Conservation (phyloP, 257 asterid species). For the Fraxinus excelsior region DNA sequence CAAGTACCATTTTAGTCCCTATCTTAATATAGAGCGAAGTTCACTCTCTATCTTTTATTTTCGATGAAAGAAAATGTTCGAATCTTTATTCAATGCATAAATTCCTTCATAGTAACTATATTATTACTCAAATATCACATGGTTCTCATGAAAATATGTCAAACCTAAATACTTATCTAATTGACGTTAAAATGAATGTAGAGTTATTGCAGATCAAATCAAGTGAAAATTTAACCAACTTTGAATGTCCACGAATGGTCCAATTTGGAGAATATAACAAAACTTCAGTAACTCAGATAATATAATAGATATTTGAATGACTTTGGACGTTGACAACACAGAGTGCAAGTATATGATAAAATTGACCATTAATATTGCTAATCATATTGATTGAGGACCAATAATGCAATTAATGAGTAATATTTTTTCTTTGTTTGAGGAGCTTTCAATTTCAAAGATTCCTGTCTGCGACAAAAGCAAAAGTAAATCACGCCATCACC, state of each 20-base stretch:
- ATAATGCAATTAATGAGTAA: neutral
- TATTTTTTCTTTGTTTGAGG: slow-evolving; percentile 23
- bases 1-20: neutral
- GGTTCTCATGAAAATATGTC: too few relatives aligned
- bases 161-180: too few relatives aligned
- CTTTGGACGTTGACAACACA: neutral
- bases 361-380: neutral
- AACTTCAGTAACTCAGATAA: neutral
- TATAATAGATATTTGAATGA: neutral
- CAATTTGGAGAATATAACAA: too few relatives aligned
- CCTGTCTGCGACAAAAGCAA: slow-evolving; percentile 68
- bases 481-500: slow-evolving; percentile 62
- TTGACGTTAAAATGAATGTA: too few relatives aligned
- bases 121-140: neutral
- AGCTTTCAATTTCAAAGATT: slow-evolving; percentile 65
- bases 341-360: neutral
- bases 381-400: neutral
- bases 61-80: neutral
- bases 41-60: neutral
- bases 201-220: too few relatives aligned
- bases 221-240: too few relatives aligned
- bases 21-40: neutral
- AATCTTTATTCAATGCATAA: neutral
- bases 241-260: neutral
- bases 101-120: too few relatives aligned